Conservation (phyloP, 2,329 filamentous ascomycete genomes). For the Daldinia sp. region DNA sequence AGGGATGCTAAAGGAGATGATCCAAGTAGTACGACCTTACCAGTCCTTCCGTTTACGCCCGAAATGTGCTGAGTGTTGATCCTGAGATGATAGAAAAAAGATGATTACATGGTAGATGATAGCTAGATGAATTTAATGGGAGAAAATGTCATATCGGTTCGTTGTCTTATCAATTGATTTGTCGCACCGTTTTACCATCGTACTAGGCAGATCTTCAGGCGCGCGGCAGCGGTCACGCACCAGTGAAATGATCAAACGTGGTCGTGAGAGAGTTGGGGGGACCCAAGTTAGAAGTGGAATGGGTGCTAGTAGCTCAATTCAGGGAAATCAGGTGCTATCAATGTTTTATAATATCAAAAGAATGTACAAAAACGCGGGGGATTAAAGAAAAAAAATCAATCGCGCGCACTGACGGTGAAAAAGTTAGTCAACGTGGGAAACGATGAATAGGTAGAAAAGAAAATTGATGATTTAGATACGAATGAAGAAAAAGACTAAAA, state of each 20-base stretch:
- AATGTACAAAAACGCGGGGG: not conserved
- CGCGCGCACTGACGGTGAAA: not conserved
- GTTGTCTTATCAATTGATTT: constrained; percentile 10
- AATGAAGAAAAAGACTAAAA: not conserved
- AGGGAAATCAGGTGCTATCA: not conserved
- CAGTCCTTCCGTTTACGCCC: constrained; percentile 4
- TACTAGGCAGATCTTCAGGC: constrained; percentile 33
- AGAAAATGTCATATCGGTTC: constrained; percentile 10
- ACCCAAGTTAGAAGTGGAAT: constrained; percentile 7
- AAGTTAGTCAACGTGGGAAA: not conserved
- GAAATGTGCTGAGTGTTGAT: constrained; percentile 17
- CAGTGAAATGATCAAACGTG: constrained; percentile 47
- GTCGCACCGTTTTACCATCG: constrained; percentile 11
- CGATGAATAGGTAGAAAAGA: not conserved
- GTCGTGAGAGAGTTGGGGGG: constrained; percentile 38
- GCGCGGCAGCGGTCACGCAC: constrained; percentile 41
- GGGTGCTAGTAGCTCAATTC: not conserved
- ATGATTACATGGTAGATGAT: constrained; percentile 5
- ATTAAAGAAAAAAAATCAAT: constrained; percentile 3
- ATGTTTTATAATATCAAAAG: not conserved
- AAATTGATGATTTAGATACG: too few species aligned
- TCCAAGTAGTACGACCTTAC: not conserved
- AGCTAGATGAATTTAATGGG: constrained; percentile 16
- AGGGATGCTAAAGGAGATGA: not conserved
- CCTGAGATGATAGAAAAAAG: not conserved